Base-by-base conservation (phyloP, 2,329 filamentous ascomycete genomes). In the Ceratocystiopsis sp. region DNA sequence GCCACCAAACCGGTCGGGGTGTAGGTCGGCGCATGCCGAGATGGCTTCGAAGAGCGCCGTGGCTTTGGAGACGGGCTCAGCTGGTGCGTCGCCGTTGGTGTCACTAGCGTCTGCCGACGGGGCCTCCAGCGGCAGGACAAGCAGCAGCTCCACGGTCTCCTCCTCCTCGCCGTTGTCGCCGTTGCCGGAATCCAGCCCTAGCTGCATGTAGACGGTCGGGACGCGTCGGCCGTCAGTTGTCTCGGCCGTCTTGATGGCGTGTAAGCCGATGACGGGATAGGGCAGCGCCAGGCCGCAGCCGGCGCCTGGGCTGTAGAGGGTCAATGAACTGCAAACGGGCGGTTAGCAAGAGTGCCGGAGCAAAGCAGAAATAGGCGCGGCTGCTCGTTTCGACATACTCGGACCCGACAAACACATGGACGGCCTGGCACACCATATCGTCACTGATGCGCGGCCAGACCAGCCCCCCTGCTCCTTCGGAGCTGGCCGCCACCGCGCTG, bases 221-320 rank as follows among this genome's bases (percentile, higher is more conserved):
- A 59, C 56, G 17, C 59, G 55, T 13, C 53, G 46, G 35, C 61
- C 57, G 17, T 63, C 55, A 38, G 55, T 57, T 53, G 42, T 42
- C 37, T 43, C 35, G 53, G 72, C 64, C 44, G 75, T 72, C 59
- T 84, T 79, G 52, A 81, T 73, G 0, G 80, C 83, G 56, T 86
- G 82, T 15, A 87, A 75, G 18, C 77, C 77, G 56, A 89, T 82
- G 47, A 73, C 65, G 3, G 78, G 80, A 59, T 86, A 89, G 0
- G 80, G 75, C 50, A 87, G 80, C 36, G 74, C 68, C 38, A 84
- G 61, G 48, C 82, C 83, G 16, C 62, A 68, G 34, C 66, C 63
- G 13, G 66, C 68, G 4, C 67, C 57, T 13, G 63, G 59, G 50
- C 77, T 79, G 63, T 76, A 86, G 47, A 87, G 59, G 14, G 67